Conservation (phyloP, 441 rosid genomes). For the Aquilaria agallochum region DNA sequence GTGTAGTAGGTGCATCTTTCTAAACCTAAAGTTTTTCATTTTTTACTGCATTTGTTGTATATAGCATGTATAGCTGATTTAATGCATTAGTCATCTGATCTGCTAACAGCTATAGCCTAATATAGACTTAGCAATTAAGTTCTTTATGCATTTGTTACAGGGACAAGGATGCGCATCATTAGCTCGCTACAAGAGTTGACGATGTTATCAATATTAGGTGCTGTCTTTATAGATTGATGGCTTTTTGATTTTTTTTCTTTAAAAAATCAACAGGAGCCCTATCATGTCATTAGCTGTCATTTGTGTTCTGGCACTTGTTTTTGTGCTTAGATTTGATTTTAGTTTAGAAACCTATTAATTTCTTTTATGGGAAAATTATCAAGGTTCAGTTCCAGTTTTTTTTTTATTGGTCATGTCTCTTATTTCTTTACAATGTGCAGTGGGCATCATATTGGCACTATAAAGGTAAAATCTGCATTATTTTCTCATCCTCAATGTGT, state of each 20-base stretch:
- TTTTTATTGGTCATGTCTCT: not conserved
- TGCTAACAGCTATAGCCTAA: conserved; percentile 2
- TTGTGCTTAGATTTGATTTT: not conserved
- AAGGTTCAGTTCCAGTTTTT: not conserved
- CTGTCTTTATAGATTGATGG: too few relatives aligned
- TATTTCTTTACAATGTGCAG: conserved; percentile 34
- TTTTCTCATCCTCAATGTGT: conserved; percentile 93
- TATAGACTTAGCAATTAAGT: not conserved
- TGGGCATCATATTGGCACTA: conserved; percentile 98
- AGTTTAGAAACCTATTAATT: too few relatives aligned
- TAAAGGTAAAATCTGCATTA: conserved; percentile 97
- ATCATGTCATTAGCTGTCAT: too few relatives aligned
- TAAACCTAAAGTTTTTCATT: not conserved
- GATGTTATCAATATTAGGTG: conserved; percentile 99
- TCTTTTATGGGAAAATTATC: not conserved
- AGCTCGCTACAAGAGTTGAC: conserved; percentile 99
- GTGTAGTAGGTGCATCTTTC: conserved; percentile 66
- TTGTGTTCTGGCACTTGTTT: not conserved
- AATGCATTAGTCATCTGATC: not conserved
- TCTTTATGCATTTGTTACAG: conserved; percentile 39
- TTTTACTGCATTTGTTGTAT: conserved; percentile 3
- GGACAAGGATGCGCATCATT: conserved; percentile 96
- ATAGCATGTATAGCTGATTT: not conserved
- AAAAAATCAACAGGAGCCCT: too few relatives aligned
- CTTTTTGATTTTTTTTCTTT: too few relatives aligned